These are phyloP conservation scores for Gynandropsis gynandra DNA, from an alignment of 345 rosid genomes.

Conservation along the genomic window DNA sequence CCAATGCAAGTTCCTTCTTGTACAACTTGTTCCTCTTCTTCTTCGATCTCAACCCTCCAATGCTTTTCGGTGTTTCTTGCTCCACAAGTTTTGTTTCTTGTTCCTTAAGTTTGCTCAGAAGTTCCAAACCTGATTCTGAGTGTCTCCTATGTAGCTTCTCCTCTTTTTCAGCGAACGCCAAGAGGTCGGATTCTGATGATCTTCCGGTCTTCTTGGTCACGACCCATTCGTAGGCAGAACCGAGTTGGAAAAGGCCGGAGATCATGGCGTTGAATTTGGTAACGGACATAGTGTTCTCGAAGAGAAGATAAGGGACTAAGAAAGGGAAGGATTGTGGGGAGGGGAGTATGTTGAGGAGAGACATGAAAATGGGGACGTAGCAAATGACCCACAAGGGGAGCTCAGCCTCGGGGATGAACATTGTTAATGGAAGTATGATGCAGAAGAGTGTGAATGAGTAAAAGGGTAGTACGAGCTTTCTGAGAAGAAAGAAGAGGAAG, in stretches of 20 bases:
- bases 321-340: constrained; percentile 78
- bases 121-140: constrained; percentile 62
- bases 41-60: constrained; percentile 8
- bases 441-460: constrained; percentile 96
- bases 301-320: constrained; percentile 76
- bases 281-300: constrained; percentile 90
- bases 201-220: constrained; percentile 82
- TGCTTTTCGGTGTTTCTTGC: no score
- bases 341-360: constrained; percentile 74
- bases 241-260: constrained; percentile 66
- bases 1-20: constrained; percentile 67
- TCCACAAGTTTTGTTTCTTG: constrained; percentile 34
- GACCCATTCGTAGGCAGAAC: constrained; percentile 80
- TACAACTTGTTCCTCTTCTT: constrained; percentile 52
- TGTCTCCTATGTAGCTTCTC: constrained; percentile 41
- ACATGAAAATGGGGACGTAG: constrained; percentile 79
- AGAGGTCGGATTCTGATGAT: constrained; percentile 61
- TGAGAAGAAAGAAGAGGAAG: constrained; percentile 72
- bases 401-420: constrained; percentile 88
- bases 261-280: constrained; percentile 91
- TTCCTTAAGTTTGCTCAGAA: constrained; percentile 47
- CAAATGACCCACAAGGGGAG: constrained; percentile 92
- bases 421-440: constrained; percentile 79
- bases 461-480: constrained; percentile 87
- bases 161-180: constrained; percentile 57